A percentile compares a stretch with the other conserved stretches of the same genome.
Conservation (phyloP, 148 eudicot species). For the Amaranthus hypochondriacus region DNA sequence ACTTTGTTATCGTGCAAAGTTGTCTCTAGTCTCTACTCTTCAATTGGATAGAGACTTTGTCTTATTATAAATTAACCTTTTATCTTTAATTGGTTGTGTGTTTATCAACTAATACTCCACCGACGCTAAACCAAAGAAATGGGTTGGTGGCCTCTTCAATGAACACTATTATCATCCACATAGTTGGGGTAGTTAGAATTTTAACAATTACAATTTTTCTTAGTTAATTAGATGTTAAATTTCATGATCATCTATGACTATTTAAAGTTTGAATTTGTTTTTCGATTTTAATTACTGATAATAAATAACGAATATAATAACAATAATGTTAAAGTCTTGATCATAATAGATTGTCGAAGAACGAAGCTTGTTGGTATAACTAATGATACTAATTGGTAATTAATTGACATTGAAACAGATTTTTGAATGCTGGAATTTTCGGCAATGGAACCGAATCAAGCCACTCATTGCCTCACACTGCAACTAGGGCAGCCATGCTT, state of each 20-base stretch:
- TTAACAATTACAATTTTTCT: background rate
- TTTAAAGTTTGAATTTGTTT: no score
- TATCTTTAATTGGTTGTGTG: no score
- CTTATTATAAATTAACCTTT: no score
- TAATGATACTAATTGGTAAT: background rate
- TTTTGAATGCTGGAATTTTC: conserved; percentile 83
- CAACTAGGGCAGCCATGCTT: conserved; percentile 87
- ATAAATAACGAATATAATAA: no score
- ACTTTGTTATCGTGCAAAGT: background rate
- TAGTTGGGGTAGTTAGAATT: conserved; percentile 9
- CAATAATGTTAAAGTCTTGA: no score
- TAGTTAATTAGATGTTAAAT: no score
- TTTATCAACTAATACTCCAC: background rate
- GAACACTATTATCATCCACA: background rate
- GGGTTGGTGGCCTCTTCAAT: background rate
- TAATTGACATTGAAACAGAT: conserved; percentile 31
- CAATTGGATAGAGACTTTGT: no score
- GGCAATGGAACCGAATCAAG: conserved; percentile 57
- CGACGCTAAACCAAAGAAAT: background rate
- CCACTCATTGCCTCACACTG: conserved; percentile 65
- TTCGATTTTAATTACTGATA: no score
- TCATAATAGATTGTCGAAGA: no score
- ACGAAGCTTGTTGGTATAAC: no score
- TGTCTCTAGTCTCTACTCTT: background rate
- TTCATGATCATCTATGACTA: no score